phyloP scores from a whole-genome alignment of 495 filamentous ascomycete species.

The Jackrogersella multiformis region DNA sequence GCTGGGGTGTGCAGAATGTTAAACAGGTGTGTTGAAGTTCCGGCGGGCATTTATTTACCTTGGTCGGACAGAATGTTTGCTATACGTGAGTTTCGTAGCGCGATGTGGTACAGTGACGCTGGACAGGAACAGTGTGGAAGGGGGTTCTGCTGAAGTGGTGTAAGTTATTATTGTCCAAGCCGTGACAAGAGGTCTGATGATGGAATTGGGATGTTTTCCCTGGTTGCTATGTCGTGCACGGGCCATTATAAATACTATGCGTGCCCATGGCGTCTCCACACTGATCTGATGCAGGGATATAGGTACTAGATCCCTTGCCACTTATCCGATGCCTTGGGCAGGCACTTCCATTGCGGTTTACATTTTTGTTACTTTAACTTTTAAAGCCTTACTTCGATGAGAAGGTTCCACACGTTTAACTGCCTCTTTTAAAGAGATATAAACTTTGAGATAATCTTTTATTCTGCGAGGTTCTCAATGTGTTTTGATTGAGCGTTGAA shows the following conservation, averaged over 20 bases:
- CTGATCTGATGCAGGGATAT: constrained; percentile 26
- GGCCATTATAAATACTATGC: constrained; percentile 4
- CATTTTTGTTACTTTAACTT: neutral
- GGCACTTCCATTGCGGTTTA: neutral
- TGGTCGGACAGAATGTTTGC: too few species aligned
- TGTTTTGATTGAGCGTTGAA: neutral
- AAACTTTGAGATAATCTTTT: too few species aligned
- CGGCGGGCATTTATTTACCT: too few species aligned
- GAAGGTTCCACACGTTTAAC: neutral
- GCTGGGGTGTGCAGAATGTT: neutral
- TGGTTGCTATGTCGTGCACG: constrained; percentile 42
- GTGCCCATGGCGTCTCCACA: constrained; percentile 19
- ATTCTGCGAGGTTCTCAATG: too few species aligned
- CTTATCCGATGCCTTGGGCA: neutral
- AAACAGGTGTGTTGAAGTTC: neutral
- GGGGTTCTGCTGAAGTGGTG: neutral
- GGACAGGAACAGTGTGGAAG: too few species aligned
- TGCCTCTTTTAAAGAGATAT: neutral
- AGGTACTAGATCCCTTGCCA: too few species aligned
- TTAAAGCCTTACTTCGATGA: neutral
- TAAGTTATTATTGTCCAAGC: neutral
- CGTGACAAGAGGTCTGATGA: neutral
- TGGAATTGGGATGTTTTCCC: constrained; percentile 25
- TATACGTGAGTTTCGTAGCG: too few species aligned
- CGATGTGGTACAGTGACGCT: neutral